Percentiles rank a stretch among this genome's conserved stretches.
Evolutionary conservation across 2,329 filamentous ascomycete genomes (phyloP).

Genomic region (Epichloe uncinata): DNA sequence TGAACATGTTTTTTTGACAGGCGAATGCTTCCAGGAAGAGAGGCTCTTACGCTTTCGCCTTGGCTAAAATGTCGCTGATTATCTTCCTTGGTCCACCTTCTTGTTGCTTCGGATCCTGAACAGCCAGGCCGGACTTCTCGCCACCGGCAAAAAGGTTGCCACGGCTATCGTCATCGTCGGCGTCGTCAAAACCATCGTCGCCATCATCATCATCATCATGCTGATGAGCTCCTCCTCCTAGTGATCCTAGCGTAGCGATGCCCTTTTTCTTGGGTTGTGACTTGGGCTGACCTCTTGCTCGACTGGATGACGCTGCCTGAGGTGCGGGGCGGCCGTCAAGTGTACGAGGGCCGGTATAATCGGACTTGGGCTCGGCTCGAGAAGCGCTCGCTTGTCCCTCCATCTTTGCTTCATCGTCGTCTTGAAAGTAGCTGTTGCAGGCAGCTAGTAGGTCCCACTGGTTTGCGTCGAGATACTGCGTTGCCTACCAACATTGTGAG

Average conservation of each 20-base stretch:
- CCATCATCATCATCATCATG: constrained; percentile 47
- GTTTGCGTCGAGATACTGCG: constrained; percentile 49
- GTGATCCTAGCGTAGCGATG: constrained; percentile 46
- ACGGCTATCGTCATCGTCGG: constrained; percentile 43
- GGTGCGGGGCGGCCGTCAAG: constrained; percentile 49
- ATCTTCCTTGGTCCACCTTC: constrained; percentile 39
- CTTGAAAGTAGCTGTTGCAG: constrained; percentile 47
- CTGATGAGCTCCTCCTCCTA: constrained; percentile 33
- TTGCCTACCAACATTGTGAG: constrained; percentile 36
- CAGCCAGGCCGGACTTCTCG: constrained; percentile 64
- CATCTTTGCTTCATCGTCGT: constrained; percentile 36
- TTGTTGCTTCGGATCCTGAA: constrained; percentile 43
- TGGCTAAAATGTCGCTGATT: constrained; percentile 50
- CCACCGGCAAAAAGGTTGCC: constrained; percentile 71
- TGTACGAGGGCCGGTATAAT: constrained; percentile 48
- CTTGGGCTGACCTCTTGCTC: constrained; percentile 19
- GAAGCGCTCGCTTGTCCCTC: constrained; percentile 14
- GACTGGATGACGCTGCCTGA: constrained; percentile 17
- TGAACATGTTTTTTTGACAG: background rate
- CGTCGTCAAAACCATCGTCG: constrained; percentile 40
- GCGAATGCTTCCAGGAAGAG: background rate
- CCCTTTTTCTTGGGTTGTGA: constrained; percentile 43
- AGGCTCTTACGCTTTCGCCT: constrained; percentile 43
- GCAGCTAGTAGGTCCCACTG: constrained; percentile 55
- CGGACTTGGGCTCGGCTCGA: constrained; percentile 18